These are phyloP conservation scores for Gossypium rotundifolium DNA, from an alignment of 345 rosid genomes.

Conservation along the genomic window DNA sequence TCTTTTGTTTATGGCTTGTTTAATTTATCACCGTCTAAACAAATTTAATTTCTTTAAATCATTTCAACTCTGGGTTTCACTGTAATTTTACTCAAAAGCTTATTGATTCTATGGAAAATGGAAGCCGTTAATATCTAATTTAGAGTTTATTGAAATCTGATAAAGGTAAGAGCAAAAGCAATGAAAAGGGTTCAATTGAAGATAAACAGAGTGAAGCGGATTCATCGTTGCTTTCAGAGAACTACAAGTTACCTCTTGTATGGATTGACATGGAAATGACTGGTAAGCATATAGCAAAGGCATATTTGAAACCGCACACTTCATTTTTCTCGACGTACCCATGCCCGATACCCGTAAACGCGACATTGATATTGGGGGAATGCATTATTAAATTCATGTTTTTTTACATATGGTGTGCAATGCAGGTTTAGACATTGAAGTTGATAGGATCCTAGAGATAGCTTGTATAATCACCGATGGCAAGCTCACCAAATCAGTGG, in stretches of 20 bases:
- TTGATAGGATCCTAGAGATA: constrained; percentile 86
- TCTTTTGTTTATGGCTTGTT: background rate
- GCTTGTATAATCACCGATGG: constrained; percentile 93
- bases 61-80: background rate
- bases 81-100: background rate
- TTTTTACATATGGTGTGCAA: constrained; percentile 7
- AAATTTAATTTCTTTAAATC: background rate
- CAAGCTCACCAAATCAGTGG: constrained; percentile 53
- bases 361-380: too few species aligned
- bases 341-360: too few species aligned
- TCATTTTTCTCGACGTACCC: too few species aligned
- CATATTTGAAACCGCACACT: background rate
- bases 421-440: constrained; percentile 74
- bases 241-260: constrained; percentile 70
- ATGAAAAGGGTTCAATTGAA: constrained; percentile 9
- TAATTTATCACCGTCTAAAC: background rate
- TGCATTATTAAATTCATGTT: constrained; percentile 6
- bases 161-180: constrained; percentile 24
- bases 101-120: background rate
- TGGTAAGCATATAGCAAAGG: constrained; percentile 34
- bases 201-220: background rate
- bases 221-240: constrained; percentile 7
- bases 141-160: background rate
- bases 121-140: background rate
- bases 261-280: constrained; percentile 98